These are phyloP conservation scores for Aspergillus tanneri DNA, from an alignment of 2,329 filamentous ascomycete species.

Conservation along the genomic window DNA sequence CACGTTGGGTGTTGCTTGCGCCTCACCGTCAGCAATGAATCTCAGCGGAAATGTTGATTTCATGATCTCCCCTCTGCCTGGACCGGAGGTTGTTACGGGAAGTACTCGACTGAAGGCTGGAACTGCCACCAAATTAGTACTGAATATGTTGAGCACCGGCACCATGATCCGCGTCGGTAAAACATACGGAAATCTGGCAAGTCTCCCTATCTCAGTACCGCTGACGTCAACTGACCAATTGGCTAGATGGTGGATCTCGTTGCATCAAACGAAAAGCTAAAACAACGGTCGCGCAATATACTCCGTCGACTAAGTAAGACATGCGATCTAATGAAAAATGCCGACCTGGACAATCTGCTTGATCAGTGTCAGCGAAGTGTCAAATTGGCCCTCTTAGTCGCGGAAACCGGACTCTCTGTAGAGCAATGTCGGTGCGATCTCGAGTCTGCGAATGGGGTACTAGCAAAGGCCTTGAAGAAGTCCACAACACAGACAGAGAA, in stretches of 20 bases:
- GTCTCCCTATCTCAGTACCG: conserved; percentile 1
- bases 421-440: conserved; percentile 25
- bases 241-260: conserved; percentile 40
- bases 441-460: conserved; percentile 25
- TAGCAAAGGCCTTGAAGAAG: conserved; percentile 23
- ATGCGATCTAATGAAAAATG: conserved; percentile 22
- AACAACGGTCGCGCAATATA: conserved; percentile 37
- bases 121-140: conserved; percentile 46
- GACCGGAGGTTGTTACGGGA: conserved; percentile 47
- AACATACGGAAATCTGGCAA: conserved; percentile 45
- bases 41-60: conserved; percentile 28
- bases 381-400: conserved; percentile 35
- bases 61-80: conserved; percentile 43
- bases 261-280: conserved; percentile 42
- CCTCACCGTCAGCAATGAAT: conserved; percentile 35
- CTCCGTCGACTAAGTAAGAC: conserved; percentile 27
- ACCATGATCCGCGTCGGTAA: conserved; percentile 45
- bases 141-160: conserved; percentile 49
- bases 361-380: conserved; percentile 31
- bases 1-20: conserved; percentile 43
- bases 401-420: conserved; percentile 24
- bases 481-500: neutral
- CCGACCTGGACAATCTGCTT: conserved; percentile 30
- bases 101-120: conserved; percentile 50
- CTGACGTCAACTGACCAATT: conserved; percentile 1